Evolutionary conservation across 257 asterid species (phyloP), one percentile per base, ranked within the genome.

Genomic region (Galeopsis tetrahit): DNA sequence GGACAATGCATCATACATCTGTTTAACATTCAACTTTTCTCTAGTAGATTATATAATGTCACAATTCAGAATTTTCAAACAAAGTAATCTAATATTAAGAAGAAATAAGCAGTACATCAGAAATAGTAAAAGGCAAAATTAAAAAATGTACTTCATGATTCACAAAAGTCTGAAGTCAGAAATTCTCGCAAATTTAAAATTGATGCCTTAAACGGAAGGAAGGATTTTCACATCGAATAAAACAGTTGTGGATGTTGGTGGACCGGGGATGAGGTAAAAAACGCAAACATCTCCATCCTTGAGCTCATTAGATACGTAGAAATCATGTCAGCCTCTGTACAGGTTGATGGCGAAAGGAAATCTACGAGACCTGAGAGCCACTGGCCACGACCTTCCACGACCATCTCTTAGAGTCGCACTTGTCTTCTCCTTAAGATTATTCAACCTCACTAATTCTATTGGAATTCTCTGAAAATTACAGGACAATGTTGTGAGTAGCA

Each of bases 381-480:
- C 28, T 5, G 57, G 28, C 57, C 57, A 51, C 57, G 8, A n/a
- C 9, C 57, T 51, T 2, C 57, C 57, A 5, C 8, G 9, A 5
- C 9, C 28, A 14, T 51, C 57, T 51, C 57, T 51, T 51, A 51
- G 15, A 21, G 0, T 48, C 9, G 10, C 58, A 4, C 43, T 11
- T 0, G 33, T 14, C 15, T 49, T 44, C 51, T 6, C 0, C 6
- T 63, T 17, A 5, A 64, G 58, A 21, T 64, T 36, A 15, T 75
- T 33, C 17, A 49, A 10, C 68, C 34, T 75, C 71, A 40, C 32
- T 21, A 74, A 58, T 4, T 33, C 21, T 0, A 5, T 3, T 4
- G 77, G 83, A 4, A 79, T 65, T 0, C 17, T 33, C 83, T 79
- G 77, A 44, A 44, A 44, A 10, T 44, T 44, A 44, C 14, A 44